phyloP scores from a whole-genome alignment of 495 filamentous ascomycete species.

The Neurospora sp. region DNA sequence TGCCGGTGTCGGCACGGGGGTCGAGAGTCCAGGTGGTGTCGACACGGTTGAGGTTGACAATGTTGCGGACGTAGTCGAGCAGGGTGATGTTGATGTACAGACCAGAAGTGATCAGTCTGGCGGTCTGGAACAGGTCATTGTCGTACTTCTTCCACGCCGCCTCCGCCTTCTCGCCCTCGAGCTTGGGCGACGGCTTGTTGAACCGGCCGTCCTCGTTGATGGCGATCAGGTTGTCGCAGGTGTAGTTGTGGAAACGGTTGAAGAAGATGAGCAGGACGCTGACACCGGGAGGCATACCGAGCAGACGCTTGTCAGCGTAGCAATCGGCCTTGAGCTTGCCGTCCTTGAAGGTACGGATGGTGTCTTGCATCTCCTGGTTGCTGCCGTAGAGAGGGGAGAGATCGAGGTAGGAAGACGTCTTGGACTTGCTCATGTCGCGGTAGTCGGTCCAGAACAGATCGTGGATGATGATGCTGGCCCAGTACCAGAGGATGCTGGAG shows the following conservation, averaged over 20 bases:
- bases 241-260: constrained; percentile 73
- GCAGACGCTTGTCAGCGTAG: no score
- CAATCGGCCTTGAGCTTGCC: no score
- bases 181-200: constrained; percentile 41
- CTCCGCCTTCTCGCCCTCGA: constrained; percentile 38
- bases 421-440: constrained; percentile 42
- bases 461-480: constrained; percentile 85
- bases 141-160: constrained; percentile 66
- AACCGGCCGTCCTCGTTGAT: constrained; percentile 70
- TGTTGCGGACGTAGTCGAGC: constrained; percentile 75
- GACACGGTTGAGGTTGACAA: constrained; percentile 69
- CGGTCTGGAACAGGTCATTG: constrained; percentile 77
- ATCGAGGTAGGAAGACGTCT: no score
- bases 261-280: constrained; percentile 54
- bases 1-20: constrained; percentile 50
- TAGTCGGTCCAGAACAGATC: constrained; percentile 38
- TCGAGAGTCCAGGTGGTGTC: constrained; percentile 75
- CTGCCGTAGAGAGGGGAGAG: no score
- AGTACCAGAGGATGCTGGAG: constrained; percentile 81
- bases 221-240: constrained; percentile 53
- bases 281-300: no score
- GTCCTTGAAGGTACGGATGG: no score
- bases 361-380: no score
- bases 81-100: constrained; percentile 79
- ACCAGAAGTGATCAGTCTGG: constrained; percentile 66